phyloP scores from a whole-genome alignment of 2,329 filamentous ascomycete genomes.

The Sporothrix inflata region DNA sequence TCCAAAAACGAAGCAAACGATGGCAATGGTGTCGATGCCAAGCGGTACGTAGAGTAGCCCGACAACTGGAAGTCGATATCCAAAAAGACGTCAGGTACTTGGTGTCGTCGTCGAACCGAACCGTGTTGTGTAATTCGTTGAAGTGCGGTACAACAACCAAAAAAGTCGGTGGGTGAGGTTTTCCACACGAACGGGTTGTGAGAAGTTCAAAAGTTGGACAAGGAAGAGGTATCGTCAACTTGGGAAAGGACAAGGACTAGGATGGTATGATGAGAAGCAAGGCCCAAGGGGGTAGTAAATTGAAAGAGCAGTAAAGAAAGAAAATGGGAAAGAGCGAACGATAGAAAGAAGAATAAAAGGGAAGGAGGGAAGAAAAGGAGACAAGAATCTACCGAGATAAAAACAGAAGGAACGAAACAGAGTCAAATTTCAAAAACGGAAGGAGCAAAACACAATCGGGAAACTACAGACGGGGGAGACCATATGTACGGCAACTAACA shows the following conservation, averaged over 20 bases:
- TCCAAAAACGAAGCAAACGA: neutral
- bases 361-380: neutral
- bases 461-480: constrained; percentile 3
- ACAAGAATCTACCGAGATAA: neutral
- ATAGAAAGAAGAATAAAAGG: neutral
- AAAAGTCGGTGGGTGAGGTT: neutral
- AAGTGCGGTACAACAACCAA: neutral
- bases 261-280: neutral
- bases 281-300: neutral
- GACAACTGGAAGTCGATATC: neutral
- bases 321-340: neutral
- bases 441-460: neutral
- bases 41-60: neutral
- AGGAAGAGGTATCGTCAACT: constrained; percentile 1
- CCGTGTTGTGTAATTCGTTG: constrained; percentile 16
- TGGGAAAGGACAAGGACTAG: neutral
- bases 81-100: neutral
- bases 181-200: neutral
- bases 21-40: neutral
- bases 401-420: constrained; percentile 12
- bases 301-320: neutral
- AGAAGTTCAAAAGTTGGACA: constrained; percentile 9
- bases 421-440: constrained; percentile 16
- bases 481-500: neutral
- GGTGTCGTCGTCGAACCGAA: neutral